Percentiles rank a stretch among this genome's conserved stretches.
Conservation (phyloP, 768 basidiomycete species). For the Boletales sp. region DNA sequence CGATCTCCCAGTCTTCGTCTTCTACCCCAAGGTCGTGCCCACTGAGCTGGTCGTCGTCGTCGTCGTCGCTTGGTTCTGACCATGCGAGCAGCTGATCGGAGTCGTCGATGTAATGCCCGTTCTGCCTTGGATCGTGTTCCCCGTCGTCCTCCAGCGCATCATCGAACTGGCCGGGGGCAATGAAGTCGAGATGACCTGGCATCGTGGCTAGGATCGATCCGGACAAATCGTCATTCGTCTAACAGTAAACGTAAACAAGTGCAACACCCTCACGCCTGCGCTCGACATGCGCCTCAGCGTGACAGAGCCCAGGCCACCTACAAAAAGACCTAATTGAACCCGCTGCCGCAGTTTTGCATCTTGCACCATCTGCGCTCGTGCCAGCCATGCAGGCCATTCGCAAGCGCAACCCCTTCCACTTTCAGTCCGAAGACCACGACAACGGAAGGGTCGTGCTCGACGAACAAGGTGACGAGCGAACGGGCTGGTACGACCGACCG, state of each 20-base stretch:
- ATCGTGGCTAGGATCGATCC: not conserved
- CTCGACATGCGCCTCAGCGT: not conserved
- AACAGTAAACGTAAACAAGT: slow-evolving; percentile 12
- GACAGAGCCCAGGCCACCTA: slow-evolving; percentile 9
- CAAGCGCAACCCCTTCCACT: slow-evolving; percentile 44
- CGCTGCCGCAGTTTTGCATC: not conserved
- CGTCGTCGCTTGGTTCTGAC: slow-evolving; percentile 21
- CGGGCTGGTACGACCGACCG: not conserved
- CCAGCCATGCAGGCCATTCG: slow-evolving; percentile 34
- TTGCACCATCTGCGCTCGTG: not conserved
- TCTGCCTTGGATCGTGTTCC: slow-evolving; percentile 18
- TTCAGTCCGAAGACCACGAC: slow-evolving; percentile 29
- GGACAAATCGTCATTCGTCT: slow-evolving; percentile 13
- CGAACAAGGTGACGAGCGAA: slow-evolving; percentile 44
- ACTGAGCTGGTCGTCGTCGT: slow-evolving; percentile 28
- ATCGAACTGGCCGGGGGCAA: slow-evolving; percentile 58
- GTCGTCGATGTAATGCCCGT: slow-evolving; percentile 46
- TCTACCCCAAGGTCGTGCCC: slow-evolving; percentile 64
- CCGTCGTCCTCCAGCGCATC: slow-evolving; percentile 44
- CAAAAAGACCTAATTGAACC: slow-evolving; percentile 4
- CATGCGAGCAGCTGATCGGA: slow-evolving; percentile 25
- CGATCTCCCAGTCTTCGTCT: slow-evolving; percentile 87
- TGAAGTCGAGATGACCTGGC: slow-evolving; percentile 13
- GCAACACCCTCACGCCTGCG: slow-evolving; percentile 12
- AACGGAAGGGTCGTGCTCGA: slow-evolving; percentile 39